Conservation (phyloP, 768 basidiomycete genomes). For the Podaxis rugospora region DNA sequence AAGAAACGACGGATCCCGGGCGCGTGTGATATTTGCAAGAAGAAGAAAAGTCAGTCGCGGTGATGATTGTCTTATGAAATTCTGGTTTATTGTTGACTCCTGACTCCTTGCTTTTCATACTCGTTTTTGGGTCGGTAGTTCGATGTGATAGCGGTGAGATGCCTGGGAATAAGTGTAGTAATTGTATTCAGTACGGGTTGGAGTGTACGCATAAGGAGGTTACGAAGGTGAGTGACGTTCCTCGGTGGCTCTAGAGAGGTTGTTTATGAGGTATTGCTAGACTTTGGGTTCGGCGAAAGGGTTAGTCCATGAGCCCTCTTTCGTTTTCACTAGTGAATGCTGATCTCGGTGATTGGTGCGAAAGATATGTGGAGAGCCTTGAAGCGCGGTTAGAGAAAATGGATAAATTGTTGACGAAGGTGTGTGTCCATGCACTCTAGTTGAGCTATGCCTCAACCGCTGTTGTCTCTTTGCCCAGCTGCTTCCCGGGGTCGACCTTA, state of each 20-base stretch:
- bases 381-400: conserved; percentile 62
- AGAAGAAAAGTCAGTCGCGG: conserved; percentile 57
- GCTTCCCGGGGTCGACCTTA: conserved; percentile 60
- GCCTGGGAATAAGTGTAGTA: conserved; percentile 58
- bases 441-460: not conserved
- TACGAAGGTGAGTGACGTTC: conserved; percentile 47
- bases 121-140: conserved; percentile 6
- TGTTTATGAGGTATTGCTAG: conserved; percentile 18
- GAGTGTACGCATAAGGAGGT: conserved; percentile 69
- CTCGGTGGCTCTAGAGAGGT: not conserved
- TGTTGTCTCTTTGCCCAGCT: conserved; percentile 11
- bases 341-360: conserved; percentile 16
- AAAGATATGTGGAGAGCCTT: conserved; percentile 58
- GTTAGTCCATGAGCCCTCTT: conserved; percentile 33
- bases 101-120: not conserved
- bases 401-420: conserved; percentile 55
- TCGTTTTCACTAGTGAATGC: not conserved
- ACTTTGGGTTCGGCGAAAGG: conserved; percentile 62
- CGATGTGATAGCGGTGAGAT: conserved; percentile 67
- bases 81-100: conserved; percentile 2
- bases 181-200: conserved; percentile 52
- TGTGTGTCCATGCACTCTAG: conserved; percentile 17
- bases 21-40: conserved; percentile 70
- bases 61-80: not conserved
- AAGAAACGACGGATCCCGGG: conserved; percentile 61